Evolutionary conservation across 2,329 filamentous ascomycete genomes (phyloP).

Genomic region (Cercospora citrullina): DNA sequence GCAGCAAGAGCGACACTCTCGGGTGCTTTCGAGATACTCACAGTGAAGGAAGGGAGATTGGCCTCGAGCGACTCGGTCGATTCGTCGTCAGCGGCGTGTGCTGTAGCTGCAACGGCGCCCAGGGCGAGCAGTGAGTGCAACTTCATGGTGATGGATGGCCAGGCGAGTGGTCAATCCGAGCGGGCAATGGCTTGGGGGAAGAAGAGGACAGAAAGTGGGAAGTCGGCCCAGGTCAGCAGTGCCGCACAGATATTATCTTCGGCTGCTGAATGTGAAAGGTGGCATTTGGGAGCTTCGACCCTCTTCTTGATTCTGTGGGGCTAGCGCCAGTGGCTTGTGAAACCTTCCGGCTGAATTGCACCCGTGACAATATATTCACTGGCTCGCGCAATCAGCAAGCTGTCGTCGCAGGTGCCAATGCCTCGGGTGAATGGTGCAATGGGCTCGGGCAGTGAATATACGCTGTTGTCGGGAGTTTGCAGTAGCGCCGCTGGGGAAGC

Average conservation of each 20-base stretch:
- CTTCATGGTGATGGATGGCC: slow-evolving; percentile 16
- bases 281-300: slow-evolving; percentile 9
- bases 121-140: slow-evolving; percentile 20
- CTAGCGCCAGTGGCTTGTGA: slow-evolving; percentile 9
- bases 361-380: not conserved
- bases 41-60: slow-evolving; percentile 28
- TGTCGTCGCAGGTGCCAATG: not conserved
- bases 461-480: not conserved
- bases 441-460: not conserved
- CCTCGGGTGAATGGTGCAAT: not conserved
- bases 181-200: slow-evolving; percentile 9
- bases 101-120: slow-evolving; percentile 18
- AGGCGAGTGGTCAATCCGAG: slow-evolving; percentile 5
- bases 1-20: not conserved
- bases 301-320: slow-evolving; percentile 7
- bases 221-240: not conserved
- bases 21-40: slow-evolving; percentile 12
- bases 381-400: not conserved
- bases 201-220: slow-evolving; percentile 2
- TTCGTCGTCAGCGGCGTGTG: slow-evolving; percentile 24
- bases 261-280: slow-evolving; percentile 7
- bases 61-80: slow-evolving; percentile 23
- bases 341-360: slow-evolving; percentile 3
- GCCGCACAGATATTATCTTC: slow-evolving; percentile 4
- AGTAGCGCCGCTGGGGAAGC: not conserved